Evolutionary conservation across 1,284 basidiomycete species (phyloP).

Genomic region (Cryptococcus floricola): DNA sequence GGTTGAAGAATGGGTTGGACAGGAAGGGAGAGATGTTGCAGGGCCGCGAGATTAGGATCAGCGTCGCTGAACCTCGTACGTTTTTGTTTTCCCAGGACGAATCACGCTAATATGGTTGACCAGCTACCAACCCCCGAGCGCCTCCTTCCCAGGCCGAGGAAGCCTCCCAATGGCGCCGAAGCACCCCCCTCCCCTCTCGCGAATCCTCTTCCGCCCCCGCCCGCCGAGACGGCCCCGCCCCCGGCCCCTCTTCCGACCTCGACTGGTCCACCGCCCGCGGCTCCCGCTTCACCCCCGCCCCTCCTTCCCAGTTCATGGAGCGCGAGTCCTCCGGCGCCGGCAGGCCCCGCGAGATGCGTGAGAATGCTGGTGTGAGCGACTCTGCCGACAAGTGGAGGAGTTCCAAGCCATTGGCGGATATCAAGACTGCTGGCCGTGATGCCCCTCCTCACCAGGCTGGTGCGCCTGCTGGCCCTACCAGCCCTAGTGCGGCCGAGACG

Average conservation of each 20-base stretch:
- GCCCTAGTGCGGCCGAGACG: conserved; percentile 58
- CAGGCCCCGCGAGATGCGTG: conserved; percentile 16
- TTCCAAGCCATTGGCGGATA: conserved; percentile 39
- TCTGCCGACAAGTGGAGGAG: conserved; percentile 53
- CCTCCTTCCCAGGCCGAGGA: conserved; percentile 52
- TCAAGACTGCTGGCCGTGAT: conserved; percentile 18
- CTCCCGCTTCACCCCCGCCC: conserved; percentile 47
- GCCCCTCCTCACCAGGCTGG: conserved; percentile 34
- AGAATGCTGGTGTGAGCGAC: conserved; percentile 47
- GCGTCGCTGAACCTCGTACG: conserved; percentile 88
- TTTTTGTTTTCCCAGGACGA: not conserved
- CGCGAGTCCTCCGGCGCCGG: conserved; percentile 36
- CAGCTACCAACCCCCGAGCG: conserved; percentile 21
- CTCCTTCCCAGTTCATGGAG: conserved; percentile 16
- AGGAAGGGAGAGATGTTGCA: conserved; percentile 62
- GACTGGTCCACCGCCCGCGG: conserved; percentile 52
- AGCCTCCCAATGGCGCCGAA: conserved; percentile 71
- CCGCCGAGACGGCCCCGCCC: conserved; percentile 29
- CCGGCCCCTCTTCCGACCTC: conserved; percentile 39
- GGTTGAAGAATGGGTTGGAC: conserved; percentile 73
- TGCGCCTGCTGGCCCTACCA: conserved; percentile 6
- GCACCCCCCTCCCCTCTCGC: conserved; percentile 73
- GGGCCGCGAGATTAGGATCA: conserved; percentile 78
- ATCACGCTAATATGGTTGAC: not conserved
- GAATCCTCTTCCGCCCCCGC: conserved; percentile 15